These are phyloP conservation scores for Pseudogymnoascus sp. DNA, from an alignment of 2,329 filamentous ascomycete species.

Conservation along the genomic window DNA sequence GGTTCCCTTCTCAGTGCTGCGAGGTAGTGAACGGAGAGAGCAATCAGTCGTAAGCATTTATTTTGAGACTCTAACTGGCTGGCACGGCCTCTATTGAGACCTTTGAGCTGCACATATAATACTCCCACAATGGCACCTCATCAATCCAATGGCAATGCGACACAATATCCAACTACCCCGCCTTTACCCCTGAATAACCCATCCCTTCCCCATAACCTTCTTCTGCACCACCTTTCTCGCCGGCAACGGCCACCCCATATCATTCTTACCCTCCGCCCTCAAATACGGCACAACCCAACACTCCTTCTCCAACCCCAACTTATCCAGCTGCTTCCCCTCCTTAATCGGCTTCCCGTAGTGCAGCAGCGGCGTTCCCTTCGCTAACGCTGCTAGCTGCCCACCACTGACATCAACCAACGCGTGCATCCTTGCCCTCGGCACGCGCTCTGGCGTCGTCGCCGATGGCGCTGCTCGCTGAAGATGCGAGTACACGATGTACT, in stretches of 20 bases:
- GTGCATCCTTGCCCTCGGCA: constrained; percentile 77
- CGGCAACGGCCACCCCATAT: constrained; percentile 74
- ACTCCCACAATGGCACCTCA: not conserved
- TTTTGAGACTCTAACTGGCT: not conserved
- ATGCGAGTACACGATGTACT: constrained; percentile 80
- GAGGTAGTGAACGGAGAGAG: not conserved
- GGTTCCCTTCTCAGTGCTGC: not conserved
- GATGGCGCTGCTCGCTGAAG: constrained; percentile 60
- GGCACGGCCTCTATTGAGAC: not conserved
- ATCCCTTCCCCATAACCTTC: constrained; percentile 63
- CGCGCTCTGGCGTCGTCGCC: constrained; percentile 39
- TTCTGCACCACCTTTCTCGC: constrained; percentile 77
- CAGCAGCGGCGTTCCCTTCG: constrained; percentile 76
- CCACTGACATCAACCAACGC: constrained; percentile 72
- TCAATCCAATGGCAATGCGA: not conserved
- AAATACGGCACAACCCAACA: constrained; percentile 78
- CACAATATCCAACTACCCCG: not conserved
- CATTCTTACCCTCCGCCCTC: constrained; percentile 56
- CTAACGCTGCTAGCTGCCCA: constrained; percentile 66
- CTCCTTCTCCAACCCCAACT: constrained; percentile 49
- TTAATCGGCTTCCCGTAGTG: constrained; percentile 87
- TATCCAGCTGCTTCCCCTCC: constrained; percentile 51
- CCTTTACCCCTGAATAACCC: constrained; percentile 42
- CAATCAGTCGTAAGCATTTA: not conserved
- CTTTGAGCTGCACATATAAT: not conserved